Evolutionary conservation across 352 stramenopile genomes (phyloP), one percentile per base, ranked within the genome.

Genomic region (Globisporangium barbulae): DNA sequence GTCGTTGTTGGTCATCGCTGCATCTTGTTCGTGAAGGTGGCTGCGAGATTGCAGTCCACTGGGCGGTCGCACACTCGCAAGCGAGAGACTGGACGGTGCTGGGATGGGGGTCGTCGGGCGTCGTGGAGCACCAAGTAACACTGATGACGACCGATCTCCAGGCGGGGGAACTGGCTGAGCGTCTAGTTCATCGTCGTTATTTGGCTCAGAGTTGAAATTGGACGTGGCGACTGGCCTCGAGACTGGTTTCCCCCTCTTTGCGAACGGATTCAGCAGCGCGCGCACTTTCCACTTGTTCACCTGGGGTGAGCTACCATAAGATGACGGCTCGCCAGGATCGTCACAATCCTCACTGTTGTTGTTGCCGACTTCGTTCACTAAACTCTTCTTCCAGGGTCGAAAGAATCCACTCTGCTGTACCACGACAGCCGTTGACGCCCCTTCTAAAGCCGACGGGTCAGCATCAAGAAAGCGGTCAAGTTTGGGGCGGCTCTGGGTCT

Each of bases 241-340:
- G 25, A 25, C 19, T 55, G 49, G 28, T 12, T 55, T 55, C 6
- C 28, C 49, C 22, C 74, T 69, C 62, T 85, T 89, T 37, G 81
- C 83, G 61, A 91, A 91, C 19, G 83, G 83, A 67, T 91, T 85
- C 21, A 83, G 64, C 13, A 91, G 66, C 12, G 83, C 83, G 1
- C 83, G 75, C n/a, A 75, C 74, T 65, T 86, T 89, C 83, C 83
- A 91, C 57, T 91, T 91, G 68, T 91, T 91, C 15, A 54, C 50
- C 2, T 65, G 60, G 21, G 61, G 22, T 17, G 48, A 52, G 4
- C 22, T 15, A n/a, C 15, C 41, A 47, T 19, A 21, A 21, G 22
- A 39, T 13, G 17, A 41, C 25, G 31, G 13, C 28, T 39, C 28
- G 5, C 49, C 17, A 55, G 13, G 19, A 15, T 55, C 22, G 15